Base-by-base conservation (phyloP, 2,329 filamentous ascomycete species). In the Decorospora gaudefroyi region DNA sequence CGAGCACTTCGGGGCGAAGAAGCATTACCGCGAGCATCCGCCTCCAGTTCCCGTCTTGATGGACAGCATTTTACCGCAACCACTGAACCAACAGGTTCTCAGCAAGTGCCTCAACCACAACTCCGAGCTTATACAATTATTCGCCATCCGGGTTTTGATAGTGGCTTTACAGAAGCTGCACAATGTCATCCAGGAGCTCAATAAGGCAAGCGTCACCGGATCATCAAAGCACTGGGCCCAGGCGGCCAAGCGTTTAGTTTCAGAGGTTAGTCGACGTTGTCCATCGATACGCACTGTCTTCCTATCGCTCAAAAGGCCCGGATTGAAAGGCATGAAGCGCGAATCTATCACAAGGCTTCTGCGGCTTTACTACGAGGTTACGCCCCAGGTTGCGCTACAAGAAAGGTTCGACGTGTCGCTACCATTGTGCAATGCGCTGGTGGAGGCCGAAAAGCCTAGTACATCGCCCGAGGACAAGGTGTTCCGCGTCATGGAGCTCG, bases 321-420 rank as follows among this genome's bases (percentile, higher is more conserved):
- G 83, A 28, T 81, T 84, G 13, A 86, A 92, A 51, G 71, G 86
- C 19, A 76, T 95, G 49, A 88, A 91, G 62, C 82, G 86, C 46
- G 88, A 95, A 61, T 84, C 88, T 15, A 78, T 85, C n/a, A 87
- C 87, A 46, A 85, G 88, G 54, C 74, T 96, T 13, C 72, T 99
- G 26, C 80, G 84, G 11, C 78, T 91, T n/a, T 97, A 95, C 71
- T 95, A 95, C 65, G 84, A 91, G 64, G 78, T 88, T 2, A 79
- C 90, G 6, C 91, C 93, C 2, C 84, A 88, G 47, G 76, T 88
- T 16, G 90, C 90, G 1, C 76, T 95, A 10, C 85, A 86, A 53
- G 87, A 90, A 57, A 93, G 87, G 54, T 93, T 96, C 61, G 93
- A 97, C 62, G 86, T 95, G 3, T 93, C 92, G 0, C 75, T 86